phyloP scores from a whole-genome alignment of 2,329 filamentous ascomycete genomes.

The Fusarium metavorans region DNA sequence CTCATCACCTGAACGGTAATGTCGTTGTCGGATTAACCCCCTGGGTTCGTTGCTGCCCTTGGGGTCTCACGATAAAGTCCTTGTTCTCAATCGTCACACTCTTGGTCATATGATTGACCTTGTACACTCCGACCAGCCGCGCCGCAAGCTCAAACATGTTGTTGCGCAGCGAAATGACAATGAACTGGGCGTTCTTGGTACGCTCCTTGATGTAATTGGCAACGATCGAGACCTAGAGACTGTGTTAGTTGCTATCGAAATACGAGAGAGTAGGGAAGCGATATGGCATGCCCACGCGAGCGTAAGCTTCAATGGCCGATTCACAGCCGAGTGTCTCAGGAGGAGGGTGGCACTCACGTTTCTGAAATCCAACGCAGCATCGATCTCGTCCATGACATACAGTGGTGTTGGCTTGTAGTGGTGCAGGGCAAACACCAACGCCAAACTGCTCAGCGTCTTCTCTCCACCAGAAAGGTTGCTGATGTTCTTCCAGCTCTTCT shows the following conservation, averaged over 20 bases:
- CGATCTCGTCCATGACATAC: conserved; percentile 99
- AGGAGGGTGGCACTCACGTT: conserved; percentile 75
- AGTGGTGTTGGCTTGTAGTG: conserved; percentile 98
- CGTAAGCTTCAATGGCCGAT: conserved; percentile 17
- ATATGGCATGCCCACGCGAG: conserved; percentile 31
- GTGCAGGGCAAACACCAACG: conserved; percentile 96
- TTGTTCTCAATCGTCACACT: conserved; percentile 89
- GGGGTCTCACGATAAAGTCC: conserved; percentile 72
- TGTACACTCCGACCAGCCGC: conserved; percentile 95
- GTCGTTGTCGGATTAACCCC: conserved; percentile 50
- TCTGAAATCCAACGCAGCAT: conserved; percentile 95
- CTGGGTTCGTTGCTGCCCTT: conserved; percentile 47
- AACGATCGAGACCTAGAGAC: conserved; percentile 86
- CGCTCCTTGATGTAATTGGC: conserved; percentile 99
- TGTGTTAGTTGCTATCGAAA: conserved; percentile 33
- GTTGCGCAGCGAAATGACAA: conserved; percentile 96
- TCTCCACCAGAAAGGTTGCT: conserved; percentile 95
- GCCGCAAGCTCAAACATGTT: conserved; percentile 99
- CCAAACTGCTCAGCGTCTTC: conserved; percentile 94
- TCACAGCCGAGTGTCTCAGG: conserved; percentile 43
- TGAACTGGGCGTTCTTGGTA: conserved; percentile 99
- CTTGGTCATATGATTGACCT: conserved; percentile 99
- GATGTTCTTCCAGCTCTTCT: conserved; percentile 99
- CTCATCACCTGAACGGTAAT: conserved; percentile 50
- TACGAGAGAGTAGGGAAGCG: conserved; percentile 17